A percentile compares a stretch with the other conserved stretches of the same genome.
Evolutionary conservation across 352 stramenopile species (phyloP).

Genomic region (Hyphochytrium catenoides): DNA sequence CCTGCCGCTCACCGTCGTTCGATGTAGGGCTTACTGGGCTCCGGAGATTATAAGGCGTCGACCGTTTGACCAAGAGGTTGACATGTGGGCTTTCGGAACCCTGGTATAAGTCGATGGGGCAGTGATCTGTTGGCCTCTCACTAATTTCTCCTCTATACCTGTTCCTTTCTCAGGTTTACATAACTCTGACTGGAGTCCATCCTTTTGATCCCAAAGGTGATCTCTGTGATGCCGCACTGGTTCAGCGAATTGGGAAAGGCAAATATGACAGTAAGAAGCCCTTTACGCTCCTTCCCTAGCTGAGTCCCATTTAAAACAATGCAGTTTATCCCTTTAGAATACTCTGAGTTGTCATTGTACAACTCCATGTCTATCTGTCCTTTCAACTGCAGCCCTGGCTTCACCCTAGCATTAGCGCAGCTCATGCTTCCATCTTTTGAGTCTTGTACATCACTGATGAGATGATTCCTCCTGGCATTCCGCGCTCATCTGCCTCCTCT

Average conservation of each 20-base stretch:
- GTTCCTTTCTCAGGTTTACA: slow-evolving; percentile 20
- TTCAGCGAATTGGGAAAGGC: slow-evolving; percentile 23
- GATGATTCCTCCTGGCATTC: too few species aligned
- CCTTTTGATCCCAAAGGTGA: slow-evolving; percentile 43
- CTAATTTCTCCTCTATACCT: not conserved
- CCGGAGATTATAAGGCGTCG: slow-evolving; percentile 39
- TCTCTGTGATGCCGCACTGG: slow-evolving; percentile 34
- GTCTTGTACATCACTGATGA: too few species aligned
- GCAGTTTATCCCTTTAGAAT: too few species aligned
- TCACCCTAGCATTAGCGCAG: too few species aligned
- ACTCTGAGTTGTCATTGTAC: not conserved
- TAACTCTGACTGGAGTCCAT: slow-evolving; percentile 38
- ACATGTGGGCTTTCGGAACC: slow-evolving; percentile 53
- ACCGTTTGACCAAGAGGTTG: slow-evolving; percentile 34
- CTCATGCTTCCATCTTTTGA: too few species aligned
- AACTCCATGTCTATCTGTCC: too few species aligned
- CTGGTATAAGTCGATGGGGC: slow-evolving; percentile 13
- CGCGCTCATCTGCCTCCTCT: too few species aligned
- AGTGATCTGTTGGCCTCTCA: not conserved
- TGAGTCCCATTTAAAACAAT: too few species aligned
- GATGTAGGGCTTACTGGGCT: slow-evolving; percentile 39
- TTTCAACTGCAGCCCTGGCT: too few species aligned
- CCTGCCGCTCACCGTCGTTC: too few species aligned
- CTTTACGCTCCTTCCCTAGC: too few species aligned
- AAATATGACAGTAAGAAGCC: slow-evolving; percentile 22